Base-by-base conservation (phyloP, 2,329 filamentous ascomycete species). In the Ustulina deusta region DNA sequence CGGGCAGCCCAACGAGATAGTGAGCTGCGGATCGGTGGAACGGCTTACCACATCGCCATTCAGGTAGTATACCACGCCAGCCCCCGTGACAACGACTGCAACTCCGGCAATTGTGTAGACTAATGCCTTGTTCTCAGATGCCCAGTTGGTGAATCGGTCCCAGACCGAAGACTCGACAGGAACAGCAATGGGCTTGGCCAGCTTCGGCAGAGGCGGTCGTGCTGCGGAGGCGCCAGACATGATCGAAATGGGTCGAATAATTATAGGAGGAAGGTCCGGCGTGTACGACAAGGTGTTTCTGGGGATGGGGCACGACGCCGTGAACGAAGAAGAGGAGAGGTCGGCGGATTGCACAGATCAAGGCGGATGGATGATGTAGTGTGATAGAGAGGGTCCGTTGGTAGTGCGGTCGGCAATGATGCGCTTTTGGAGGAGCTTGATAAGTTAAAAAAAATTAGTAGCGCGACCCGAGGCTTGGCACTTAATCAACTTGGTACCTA, bases 61-160 rank as follows among this genome's bases (percentile, higher is more conserved):
- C 73, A 97, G 85, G 81, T 97, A 98, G 85, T 98, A 99, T 78
- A 97, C 91, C 49, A 93, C 93, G 74, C 96, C 95, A 38, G 94
- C 95, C 69, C 93, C 93, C 15, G 93, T 96, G 64, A 97, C 92
- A 49, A 97, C 93, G 55, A 97, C 88, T 61, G 95, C 95, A 68
- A 97, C 92, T 77, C 96, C 96, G 63, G 95, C 96, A 82, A 98
- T 93, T 73, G 96, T 97, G 82, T 97, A 99, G 71, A 97, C 94
- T 62, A 95, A 87, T 55, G 93, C 92, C 85, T 97, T 98, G 84
- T 99, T 94, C 80, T 98, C 95, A 2, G 94, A 93, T 15, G 92
- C 94, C 95, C 96, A 99, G 78, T 85, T 90, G 73, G 94, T 91
- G 82, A 97, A 85, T 76, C 94, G 91, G 81, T 97, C 93, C 94